These are phyloP conservation scores for Colletotrichum kahawae DNA, from an alignment of 2,329 filamentous ascomycete genomes.

Conservation along the genomic window DNA sequence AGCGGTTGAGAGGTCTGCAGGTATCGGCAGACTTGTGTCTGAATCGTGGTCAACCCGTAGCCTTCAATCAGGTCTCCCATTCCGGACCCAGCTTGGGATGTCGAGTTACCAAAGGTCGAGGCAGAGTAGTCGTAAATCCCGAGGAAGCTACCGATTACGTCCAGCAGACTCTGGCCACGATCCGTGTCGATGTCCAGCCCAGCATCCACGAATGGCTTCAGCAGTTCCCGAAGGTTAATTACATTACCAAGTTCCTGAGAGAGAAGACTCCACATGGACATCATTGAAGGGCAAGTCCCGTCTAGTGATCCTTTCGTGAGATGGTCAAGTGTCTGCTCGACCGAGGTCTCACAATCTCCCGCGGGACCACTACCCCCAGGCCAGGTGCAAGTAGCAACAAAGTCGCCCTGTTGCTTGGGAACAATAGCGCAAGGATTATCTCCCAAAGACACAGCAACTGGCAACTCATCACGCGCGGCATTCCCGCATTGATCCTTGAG, in stretches of 20 bases:
- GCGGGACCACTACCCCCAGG: conserved; percentile 34
- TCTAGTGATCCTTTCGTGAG: conserved; percentile 39
- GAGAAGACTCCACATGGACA: conserved; percentile 33
- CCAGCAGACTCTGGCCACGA: not conserved
- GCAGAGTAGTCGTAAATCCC: conserved; percentile 30
- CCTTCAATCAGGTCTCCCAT: conserved; percentile 35
- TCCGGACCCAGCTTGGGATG: conserved; percentile 27
- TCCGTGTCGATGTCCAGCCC: not conserved
- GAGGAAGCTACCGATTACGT: conserved; percentile 3
- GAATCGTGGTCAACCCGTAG: conserved; percentile 36
- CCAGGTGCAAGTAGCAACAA: conserved; percentile 37
- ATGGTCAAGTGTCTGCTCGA: conserved; percentile 37
- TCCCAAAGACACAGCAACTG: conserved; percentile 36
- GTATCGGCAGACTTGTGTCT: conserved; percentile 37
- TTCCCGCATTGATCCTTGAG: conserved; percentile 40
- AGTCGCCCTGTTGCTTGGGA: conserved; percentile 7
- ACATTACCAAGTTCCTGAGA: conserved; percentile 34
- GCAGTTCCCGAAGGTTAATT: not conserved
- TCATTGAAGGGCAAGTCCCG: conserved; percentile 38
- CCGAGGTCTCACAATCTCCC: conserved; percentile 33
- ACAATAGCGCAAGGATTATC: conserved; percentile 30
- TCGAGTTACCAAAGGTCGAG: conserved; percentile 27
- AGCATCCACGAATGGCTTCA: conserved; percentile 5
- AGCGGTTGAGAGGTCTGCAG: conserved; percentile 36
- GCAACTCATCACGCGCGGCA: conserved; percentile 28